Evolutionary conservation across 2,329 filamentous ascomycete genomes (phyloP), one percentile per base, ranked within the genome.

Genomic region (Endoconidiophora laricicola): DNA sequence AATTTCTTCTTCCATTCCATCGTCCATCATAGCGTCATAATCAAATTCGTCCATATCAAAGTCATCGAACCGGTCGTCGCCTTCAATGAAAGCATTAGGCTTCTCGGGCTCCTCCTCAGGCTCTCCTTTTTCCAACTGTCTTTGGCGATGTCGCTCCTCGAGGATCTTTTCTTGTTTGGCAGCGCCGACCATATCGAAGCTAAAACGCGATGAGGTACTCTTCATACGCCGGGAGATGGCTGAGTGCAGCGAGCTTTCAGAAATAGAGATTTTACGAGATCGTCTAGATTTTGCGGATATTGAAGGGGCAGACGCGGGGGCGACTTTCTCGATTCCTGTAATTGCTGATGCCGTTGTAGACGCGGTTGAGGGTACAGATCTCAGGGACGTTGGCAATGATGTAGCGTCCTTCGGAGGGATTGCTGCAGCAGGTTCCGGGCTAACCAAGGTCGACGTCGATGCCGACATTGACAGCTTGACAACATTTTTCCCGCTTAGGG

Each of bases 161-260:
- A 87, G 66, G 37, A 82, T 61, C 61, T 79, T 81, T 61, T 81
- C 78, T 57, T 79, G 71, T 53, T 76, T 73, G 12, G 81, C 81
- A 4, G 76, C 76, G 4, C 80, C 81, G 14, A 79, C 74, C 70
- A 87, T 84, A 58, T 88, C 83, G 58, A 90, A 90, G 58, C 83
- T 88, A 60, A 90, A 88, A 12, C 84, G 71, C 0, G 82, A 86
- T 0, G 83, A 84, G 9, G 80, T 84, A 60, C 83, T 87, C 63
- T 80, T 81, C 77, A 81, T 81, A 54, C 81, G 77, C 53, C 66
- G 73, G 2, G 77, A 78, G 33, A 80, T 54, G 1, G 72, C 69
- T 5, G 71, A 73, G 49, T 66, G 69, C 6, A 60, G 60, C 0
- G 73, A 74, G 10, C 66, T 59, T 3, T 68, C 68, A 0, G 73